Evolutionary conservation across 306 rosid species (phyloP).

Genomic region (Cucumis cinereus): DNA sequence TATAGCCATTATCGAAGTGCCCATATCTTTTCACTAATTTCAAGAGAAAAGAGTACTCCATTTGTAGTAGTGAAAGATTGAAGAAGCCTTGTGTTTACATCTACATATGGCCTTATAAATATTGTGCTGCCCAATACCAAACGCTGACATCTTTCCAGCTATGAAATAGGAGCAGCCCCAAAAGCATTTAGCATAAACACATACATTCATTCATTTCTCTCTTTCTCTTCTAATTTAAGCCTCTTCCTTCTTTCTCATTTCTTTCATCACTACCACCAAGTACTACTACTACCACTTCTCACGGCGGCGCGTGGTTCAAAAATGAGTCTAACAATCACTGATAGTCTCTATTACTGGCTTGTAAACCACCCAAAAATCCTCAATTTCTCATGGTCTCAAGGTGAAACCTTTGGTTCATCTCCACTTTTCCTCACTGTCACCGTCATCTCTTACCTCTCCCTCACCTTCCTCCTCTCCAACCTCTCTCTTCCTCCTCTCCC

Average conservation of each 20-base stretch:
- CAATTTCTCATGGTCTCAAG: slow-evolving; percentile 53
- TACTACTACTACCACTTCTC: no score
- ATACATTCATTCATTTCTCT: no score
- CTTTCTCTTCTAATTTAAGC: background rate
- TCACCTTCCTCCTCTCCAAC: slow-evolving; percentile 36
- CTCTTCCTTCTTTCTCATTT: background rate
- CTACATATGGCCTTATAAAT: background rate
- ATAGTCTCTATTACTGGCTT: slow-evolving; percentile 32
- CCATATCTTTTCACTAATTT: background rate
- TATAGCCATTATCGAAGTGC: background rate
- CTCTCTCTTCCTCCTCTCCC: slow-evolving; percentile 13
- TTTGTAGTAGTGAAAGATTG: background rate
- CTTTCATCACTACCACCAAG: background rate
- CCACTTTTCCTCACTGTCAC: slow-evolving; percentile 29
- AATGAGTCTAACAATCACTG: background rate
- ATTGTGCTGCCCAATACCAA: background rate
- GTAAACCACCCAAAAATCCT: slow-evolving; percentile 45
- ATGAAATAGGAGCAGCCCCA: background rate
- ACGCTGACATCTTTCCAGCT: background rate
- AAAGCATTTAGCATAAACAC: no score
- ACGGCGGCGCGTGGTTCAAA: no score
- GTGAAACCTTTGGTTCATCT: slow-evolving; percentile 31
- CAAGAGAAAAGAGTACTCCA: background rate
- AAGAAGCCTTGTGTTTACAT: background rate
- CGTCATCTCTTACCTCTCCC: slow-evolving; percentile 35